Percentiles rank a stretch among this genome's conserved stretches.
Conservation (phyloP, 805 yeast genomes). For the Pichia nanzhaoensis region DNA sequence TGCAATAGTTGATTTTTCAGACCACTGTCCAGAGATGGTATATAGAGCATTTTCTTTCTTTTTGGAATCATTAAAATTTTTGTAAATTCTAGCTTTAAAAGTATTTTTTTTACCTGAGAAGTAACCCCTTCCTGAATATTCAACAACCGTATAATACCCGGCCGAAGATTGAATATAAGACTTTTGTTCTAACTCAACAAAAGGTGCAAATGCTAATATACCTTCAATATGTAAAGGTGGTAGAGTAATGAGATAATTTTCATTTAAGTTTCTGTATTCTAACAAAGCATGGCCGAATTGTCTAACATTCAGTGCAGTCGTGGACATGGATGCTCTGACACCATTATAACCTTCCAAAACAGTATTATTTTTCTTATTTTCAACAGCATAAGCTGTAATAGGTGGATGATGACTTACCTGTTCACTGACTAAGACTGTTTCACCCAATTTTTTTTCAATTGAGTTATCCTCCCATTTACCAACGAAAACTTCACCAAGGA, state of each 20-base stretch:
- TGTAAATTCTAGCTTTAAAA: constrained; percentile 77
- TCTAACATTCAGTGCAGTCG: constrained; percentile 73
- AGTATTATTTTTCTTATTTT: constrained; percentile 64
- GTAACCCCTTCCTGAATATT: constrained; percentile 89
- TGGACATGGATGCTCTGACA: constrained; percentile 73
- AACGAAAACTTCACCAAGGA: constrained; percentile 87
- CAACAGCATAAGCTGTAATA: constrained; percentile 82
- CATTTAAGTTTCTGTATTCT: constrained; percentile 53
- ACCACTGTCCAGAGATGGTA: constrained; percentile 91
- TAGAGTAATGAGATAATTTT: constrained; percentile 71
- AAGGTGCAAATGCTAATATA: constrained; percentile 82
- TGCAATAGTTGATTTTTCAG: constrained; percentile 60
- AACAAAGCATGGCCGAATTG: constrained; percentile 89
- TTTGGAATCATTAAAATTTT: constrained; percentile 41
- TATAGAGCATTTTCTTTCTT: constrained; percentile 59
- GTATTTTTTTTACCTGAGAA: constrained; percentile 92
- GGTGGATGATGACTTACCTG: constrained; percentile 99
- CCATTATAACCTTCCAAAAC: constrained; percentile 85
- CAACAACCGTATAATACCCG: constrained; percentile 69
- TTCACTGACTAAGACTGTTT: constrained; percentile 73
- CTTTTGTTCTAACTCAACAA: constrained; percentile 87
- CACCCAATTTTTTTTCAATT: constrained; percentile 51
- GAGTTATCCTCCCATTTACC: constrained; percentile 73
- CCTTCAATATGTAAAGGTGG: constrained; percentile 97
- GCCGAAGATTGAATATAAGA: constrained; percentile 76